A percentile compares a stretch with the other conserved stretches of the same genome.
phyloP scores from a whole-genome alignment of 129 eudicot species.

The Scalesia atractyloides region DNA sequence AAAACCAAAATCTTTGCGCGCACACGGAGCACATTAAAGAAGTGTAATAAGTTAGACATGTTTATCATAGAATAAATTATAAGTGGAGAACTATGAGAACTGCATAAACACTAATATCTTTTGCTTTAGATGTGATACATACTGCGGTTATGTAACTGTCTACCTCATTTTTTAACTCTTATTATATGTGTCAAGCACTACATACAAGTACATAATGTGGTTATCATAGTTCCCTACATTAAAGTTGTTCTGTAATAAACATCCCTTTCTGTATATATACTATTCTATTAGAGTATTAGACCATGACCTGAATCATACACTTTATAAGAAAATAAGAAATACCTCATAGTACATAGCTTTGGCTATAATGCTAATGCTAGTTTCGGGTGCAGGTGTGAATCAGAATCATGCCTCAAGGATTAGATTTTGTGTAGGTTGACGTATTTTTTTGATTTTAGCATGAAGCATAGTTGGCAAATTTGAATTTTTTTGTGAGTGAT shows the following conservation, averaged over 20 bases:
- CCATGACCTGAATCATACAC: neutral
- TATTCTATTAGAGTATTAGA: too few relatives aligned
- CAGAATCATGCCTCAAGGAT: neutral
- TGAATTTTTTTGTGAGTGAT: neutral
- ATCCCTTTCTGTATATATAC: neutral
- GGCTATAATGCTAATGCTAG: neutral
- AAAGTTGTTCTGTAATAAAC: too few relatives aligned
- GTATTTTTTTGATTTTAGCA: neutral
- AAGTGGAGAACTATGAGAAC: too few relatives aligned
- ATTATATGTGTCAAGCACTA: too few relatives aligned
- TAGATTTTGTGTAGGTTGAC: neutral
- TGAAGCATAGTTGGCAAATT: constrained; percentile 3
- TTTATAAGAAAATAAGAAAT: neutral
- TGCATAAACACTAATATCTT: too few relatives aligned
- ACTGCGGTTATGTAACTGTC: too few relatives aligned
- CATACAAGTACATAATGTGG: too few relatives aligned
- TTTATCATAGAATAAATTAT: too few relatives aligned
- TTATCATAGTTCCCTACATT: too few relatives aligned
- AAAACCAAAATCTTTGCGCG: neutral
- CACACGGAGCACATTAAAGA: neutral
- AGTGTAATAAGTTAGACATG: neutral
- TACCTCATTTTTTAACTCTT: too few relatives aligned
- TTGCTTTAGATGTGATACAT: too few relatives aligned
- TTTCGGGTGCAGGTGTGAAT: neutral
- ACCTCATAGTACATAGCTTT: neutral